Base-by-base conservation (phyloP, 352 stramenopile species). In the Phytophthora vignae region DNA sequence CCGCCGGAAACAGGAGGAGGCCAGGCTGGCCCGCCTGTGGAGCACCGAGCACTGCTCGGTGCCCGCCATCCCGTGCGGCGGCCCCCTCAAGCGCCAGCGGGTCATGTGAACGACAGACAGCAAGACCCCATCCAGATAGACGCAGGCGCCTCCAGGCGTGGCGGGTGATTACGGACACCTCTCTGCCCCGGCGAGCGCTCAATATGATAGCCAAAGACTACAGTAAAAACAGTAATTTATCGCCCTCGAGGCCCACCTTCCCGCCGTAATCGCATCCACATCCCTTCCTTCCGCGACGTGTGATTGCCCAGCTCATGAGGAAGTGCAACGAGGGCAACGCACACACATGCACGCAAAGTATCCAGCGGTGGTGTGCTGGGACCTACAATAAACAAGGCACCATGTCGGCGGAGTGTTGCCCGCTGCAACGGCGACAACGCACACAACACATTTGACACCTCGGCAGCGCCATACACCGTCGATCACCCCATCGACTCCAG, bases 1-100 rank as follows among this genome's bases (percentile, higher is more conserved):
- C 57, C 74, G 71, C 9, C 71, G 70, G 27, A 81, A 75, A 54
- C 74, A 82, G 55, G 77, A 84, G 67, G 77, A 84, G 25, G 74
- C 77, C 9, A 80, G 74, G 64, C 27, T 76, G 4, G 19, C 61
- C 2, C 62, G 74, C 14, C 21, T 73, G 59, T 71, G 65, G 66
- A 67, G 50, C 21, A 74, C 27, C 3, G 33, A 73, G 54, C 68
- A 76, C 19, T 57, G 71, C 31, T 46, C 31, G 4, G 21, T 61
- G 27, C 22, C 59, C 14, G 40, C 55, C 38, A 49, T 76, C 14
- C n/a, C 55, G 52, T 74, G 60, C 46, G 55, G 57, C 4, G 60
- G 56, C 0, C 48, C 72, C 1, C 48, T 78, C 17, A 78, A 78
- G 54, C 72, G 72, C 49, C 72, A 76, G 50, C 67, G 72, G n/a